These are phyloP conservation scores for Neostapfia colusana DNA, from an alignment of 176 grass and related monocot genomes.

Conservation along the genomic window DNA sequence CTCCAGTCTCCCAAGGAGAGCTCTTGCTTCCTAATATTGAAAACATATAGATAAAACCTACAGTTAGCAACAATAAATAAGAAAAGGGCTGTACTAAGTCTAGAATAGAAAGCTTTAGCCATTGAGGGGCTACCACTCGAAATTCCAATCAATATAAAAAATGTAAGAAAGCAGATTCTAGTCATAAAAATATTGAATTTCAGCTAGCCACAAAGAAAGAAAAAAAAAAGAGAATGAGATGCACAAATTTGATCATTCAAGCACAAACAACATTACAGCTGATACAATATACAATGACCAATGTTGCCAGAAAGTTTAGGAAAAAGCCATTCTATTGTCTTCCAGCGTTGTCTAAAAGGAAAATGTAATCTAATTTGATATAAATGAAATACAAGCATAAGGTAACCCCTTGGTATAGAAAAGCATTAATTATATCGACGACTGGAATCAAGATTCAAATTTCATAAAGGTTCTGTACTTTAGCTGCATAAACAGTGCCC, in stretches of 20 bases:
- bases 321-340: not conserved
- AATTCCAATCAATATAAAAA: not conserved
- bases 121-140: not conserved
- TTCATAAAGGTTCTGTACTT: slow-evolving; percentile 24
- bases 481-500: not conserved
- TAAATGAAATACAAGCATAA: not conserved
- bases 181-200: not conserved
- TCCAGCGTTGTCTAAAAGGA: not conserved
- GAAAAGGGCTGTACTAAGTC: not conserved
- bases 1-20: slow-evolving; percentile 84
- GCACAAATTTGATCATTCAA: not conserved
- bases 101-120: not conserved
- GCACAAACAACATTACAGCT: slow-evolving; percentile 14
- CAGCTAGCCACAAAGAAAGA: not conserved
- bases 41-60: slow-evolving; percentile 15
- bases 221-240: not conserved
- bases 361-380: slow-evolving; percentile 4
- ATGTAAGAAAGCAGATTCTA: slow-evolving; percentile 1
- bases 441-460: not conserved
- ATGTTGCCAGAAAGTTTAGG: too few relatives aligned
- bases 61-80: slow-evolving; percentile 18
- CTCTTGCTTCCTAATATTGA: slow-evolving; percentile 81
- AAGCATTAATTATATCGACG: not conserved
- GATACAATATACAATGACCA: not conserved
- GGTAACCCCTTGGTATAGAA: not conserved